Evolutionary conservation across 2,329 filamentous ascomycete species (phyloP), one percentile per base, ranked within the genome.

Genomic region (Cladosporium phlei): DNA sequence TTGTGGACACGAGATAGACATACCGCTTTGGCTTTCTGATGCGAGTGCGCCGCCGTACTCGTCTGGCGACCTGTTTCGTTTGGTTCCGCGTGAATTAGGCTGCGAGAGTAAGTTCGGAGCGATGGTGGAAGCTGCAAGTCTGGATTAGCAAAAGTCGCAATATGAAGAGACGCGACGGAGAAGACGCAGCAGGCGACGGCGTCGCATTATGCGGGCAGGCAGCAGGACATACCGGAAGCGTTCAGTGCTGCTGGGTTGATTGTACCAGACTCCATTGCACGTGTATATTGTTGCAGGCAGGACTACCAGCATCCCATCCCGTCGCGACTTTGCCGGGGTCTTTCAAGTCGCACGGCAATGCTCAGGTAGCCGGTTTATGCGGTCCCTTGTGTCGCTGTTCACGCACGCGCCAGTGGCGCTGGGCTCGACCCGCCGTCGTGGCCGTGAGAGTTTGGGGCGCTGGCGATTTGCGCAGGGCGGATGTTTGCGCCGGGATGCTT

Each of bases 241-340:
- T 85, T 88, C 73, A 95, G 78, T 55, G 85, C 86, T 63, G 87
- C 87, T 67, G 88, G 88, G 76, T 94, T 88, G 76, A 95, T 93
- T 65, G 88, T 94, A 66, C 85, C 86, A 75, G 85, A 85, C 67
- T 86, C 85, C 61, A 77, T 73, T 43, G 46, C 46, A 48, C 33
- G 38, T 30, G 55, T 50, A 37, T 30, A 22, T 43, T 22, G 32
- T 39, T 49, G 58, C 56, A 55, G 56, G 50, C 50, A 56, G 55
- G 51, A 55, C 52, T 55, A 58, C 62, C 56, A 64, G 61, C 62
- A 64, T 65, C 61, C 63, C 62, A 62, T 60, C 61, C 56, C 60
- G 58, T 48, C 46, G 46, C 38, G 33, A 27, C 46, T 42, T 44
- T 28, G 44, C 46, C 29, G 33, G n/a, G 38, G 38, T 43, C n/a